Evolutionary conservation across 768 basidiomycete genomes (phyloP), one percentile per base, ranked within the genome.

Genomic region (Tylopilus plumbeoviolaceoides): DNA sequence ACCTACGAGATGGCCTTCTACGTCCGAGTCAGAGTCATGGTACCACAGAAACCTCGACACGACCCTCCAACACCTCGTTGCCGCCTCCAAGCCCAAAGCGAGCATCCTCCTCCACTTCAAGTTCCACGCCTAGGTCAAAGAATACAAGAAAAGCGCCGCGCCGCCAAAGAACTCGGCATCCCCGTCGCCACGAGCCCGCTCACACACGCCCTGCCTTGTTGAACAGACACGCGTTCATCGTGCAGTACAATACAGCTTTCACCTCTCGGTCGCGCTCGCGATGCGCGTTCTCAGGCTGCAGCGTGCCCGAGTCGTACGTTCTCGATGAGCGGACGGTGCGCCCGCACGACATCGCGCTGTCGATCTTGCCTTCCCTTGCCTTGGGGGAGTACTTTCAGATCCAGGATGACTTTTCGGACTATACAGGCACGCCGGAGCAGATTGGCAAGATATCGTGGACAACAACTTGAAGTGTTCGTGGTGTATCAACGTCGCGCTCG

Each of bases 391-490:
- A 98, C 74, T 98, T 98, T 84, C 95, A 99, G 72, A 80, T 95
- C 54, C 95, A 99, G 72, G 95, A 98, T 67, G 95, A 98, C 72
- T 98, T 86, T 72, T 82, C 98, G 62, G 97, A 99, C 71, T 97
- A 83, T 67, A 85, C 89, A 18, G 93, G 87, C 5, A 81, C 89
- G 8, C 91, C 93, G 0, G 93, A 94, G 71, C 79, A 88, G 61
- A 88, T 98, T 47, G 95, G 95, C 44, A 98, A 99, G 75, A 98
- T 69, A 99, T 99, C 63, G 70, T 98, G 53, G 95, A 99, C 72
- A 98, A 98, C 83, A 99, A n/a, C n/a, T n/a, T n/a, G n/a, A n/a
- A 99, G 75, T 98, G 95, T 72, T 89, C 88, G 17, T 99, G 95
- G 97, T 86, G 87, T 61, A 78, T 98, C 70, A 98, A 97, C 73